Evolutionary conservation across 768 basidiomycete genomes (phyloP).

Genomic region (Dioszegia crocea): DNA sequence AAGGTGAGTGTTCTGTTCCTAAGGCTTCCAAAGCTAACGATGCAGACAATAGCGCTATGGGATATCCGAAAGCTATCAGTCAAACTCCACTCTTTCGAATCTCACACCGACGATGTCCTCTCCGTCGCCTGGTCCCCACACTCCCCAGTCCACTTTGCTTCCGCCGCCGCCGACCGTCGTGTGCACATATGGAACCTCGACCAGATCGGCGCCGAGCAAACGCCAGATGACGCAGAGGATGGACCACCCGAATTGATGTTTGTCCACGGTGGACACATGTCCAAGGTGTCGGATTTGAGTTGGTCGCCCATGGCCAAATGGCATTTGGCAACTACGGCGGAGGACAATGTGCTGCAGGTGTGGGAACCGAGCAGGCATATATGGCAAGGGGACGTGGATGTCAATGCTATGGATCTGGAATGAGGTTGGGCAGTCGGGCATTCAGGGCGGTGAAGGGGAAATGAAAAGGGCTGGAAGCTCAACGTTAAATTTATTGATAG

Average conservation of each 20-base stretch:
- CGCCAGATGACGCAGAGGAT: conserved; percentile 96
- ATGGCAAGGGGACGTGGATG: conserved; percentile 79
- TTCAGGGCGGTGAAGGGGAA: background rate
- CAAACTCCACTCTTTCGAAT: conserved; percentile 83
- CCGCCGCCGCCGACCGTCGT: conserved; percentile 85
- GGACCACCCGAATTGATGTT: conserved; percentile 95
- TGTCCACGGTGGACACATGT: conserved; percentile 71
- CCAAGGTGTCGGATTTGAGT: conserved; percentile 86
- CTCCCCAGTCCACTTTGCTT: conserved; percentile 85
- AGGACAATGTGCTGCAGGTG: conserved; percentile 94
- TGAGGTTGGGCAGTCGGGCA: conserved; percentile 48
- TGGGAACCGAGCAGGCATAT: conserved; percentile 96
- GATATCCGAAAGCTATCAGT: conserved; percentile 68
- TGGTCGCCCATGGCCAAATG: conserved; percentile 83
- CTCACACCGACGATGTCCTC: conserved; percentile 90
- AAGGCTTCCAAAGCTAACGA: background rate
- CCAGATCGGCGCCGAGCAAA: conserved; percentile 89
- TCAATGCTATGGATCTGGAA: conserved; percentile 82
- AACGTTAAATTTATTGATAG: too few relatives aligned
- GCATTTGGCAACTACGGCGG: conserved; percentile 82
- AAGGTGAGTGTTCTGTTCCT: conserved; percentile 61
- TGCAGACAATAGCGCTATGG: conserved; percentile 78
- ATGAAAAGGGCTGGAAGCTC: too few relatives aligned
- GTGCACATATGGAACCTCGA: conserved; percentile 93
- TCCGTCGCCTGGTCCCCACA: conserved; percentile 95